Evolutionary conservation across 371 early-diverging fungal genomes (phyloP), one percentile per base, ranked within the genome.

Genomic region (Basidiobolus meristosporus): DNA sequence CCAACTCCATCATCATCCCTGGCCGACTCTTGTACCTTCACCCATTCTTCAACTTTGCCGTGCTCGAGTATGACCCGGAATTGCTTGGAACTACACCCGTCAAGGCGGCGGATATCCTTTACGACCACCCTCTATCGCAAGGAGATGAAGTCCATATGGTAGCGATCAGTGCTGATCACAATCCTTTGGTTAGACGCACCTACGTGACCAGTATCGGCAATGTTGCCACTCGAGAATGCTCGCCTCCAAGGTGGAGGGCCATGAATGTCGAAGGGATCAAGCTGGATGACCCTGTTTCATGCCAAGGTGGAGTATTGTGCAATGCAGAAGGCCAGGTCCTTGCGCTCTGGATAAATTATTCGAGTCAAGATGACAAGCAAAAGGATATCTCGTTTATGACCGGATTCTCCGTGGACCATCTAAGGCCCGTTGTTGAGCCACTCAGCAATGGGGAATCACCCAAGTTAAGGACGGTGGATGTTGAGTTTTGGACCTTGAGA

Each of bases 21-120:
- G 90, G 70, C 5, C 50, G 61, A 12, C 50, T 86, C 0, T 48
- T 77, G 1, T 82, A 78, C 38, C 47, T 80, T 20, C 83, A 82
- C 38, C 91, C 90, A 0, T 68, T 73, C 7, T 81, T 82, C 49
- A 90, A 89, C 60, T 77, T 73, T 52, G 73, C 77, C 2, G 53
- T 92, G 5, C 42, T 92, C 10, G 53, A 60, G 6, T 92, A 84
- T 49, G 82, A 88, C 35, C 59, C 77, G 3, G 33, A 39, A 1
- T 55, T 65, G 22, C 42, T 86, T 2, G 72, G 68, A 1, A 47
- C 52, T 5, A 76, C 88, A 1, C 72, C 73, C 6, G 73, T 85
- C 20, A 46, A 54, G 18, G 53, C 70, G 0, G 58, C 62, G 10
- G 40, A 32, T 7, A 56, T 57, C 15, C 48, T 73, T 19, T 70